Evolutionary conservation across 1,139 yeast genomes (phyloP).

Genomic region (Lodderomyces parapsilosis): DNA sequence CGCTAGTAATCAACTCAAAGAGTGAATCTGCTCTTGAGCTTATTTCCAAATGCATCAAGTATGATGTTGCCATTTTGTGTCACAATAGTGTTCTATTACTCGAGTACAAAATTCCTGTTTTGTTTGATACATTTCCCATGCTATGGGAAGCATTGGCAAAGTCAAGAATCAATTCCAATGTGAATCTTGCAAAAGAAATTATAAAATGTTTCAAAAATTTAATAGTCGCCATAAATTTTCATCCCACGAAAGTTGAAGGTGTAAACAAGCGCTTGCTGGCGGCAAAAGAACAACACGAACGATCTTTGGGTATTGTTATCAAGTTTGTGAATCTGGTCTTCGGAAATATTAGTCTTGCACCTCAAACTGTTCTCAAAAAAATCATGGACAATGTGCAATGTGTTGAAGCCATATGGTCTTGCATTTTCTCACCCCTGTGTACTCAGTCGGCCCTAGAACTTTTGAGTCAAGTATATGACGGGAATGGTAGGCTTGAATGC

Average conservation of each 20-base stretch:
- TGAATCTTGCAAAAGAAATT: conserved; percentile 37
- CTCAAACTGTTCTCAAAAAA: conserved; percentile 41
- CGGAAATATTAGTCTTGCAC: conserved; percentile 39
- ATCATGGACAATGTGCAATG: conserved; percentile 22
- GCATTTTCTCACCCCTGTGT: conserved; percentile 58
- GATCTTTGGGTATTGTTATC: conserved; percentile 26
- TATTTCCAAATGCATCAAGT: conserved; percentile 46
- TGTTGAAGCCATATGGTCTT: conserved; percentile 66
- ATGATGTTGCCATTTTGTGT: conserved; percentile 57
- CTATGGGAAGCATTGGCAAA: conserved; percentile 47
- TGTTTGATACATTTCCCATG: conserved; percentile 45
- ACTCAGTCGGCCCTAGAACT: conserved; percentile 73
- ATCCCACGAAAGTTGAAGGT: conserved; percentile 24
- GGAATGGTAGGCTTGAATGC: conserved; percentile 66
- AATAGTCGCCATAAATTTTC: conserved; percentile 38
- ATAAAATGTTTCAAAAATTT: conserved; percentile 44
- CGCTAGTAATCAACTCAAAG: conserved; percentile 19
- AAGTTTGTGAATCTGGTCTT: conserved; percentile 25
- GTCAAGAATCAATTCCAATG: conserved; percentile 30
- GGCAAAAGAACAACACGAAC: conserved; percentile 32
- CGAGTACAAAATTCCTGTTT: conserved; percentile 34
- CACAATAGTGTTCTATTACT: conserved; percentile 50
- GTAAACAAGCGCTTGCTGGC: conserved; percentile 21
- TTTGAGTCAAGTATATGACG: conserved; percentile 72
- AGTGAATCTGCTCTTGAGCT: conserved; percentile 35